Conservation (phyloP, 2,329 filamentous ascomycete species). For the Fusarium citri region DNA sequence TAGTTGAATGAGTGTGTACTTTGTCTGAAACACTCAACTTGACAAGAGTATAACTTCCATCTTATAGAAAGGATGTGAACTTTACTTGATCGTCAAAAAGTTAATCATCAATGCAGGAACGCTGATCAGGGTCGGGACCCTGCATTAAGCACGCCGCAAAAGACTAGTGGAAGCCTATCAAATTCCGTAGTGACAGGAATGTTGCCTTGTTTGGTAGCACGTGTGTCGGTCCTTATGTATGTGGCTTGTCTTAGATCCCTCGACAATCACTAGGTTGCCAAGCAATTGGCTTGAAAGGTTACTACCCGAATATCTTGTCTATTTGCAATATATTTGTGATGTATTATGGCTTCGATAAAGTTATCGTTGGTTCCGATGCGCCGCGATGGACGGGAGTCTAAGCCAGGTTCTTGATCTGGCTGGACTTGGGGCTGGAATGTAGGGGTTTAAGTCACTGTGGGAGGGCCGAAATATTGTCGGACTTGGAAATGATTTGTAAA, state of each 20-base stretch:
- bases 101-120: conserved; percentile 12
- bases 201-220: background rate
- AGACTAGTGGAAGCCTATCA: background rate
- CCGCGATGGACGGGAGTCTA: background rate
- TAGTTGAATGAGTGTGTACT: background rate
- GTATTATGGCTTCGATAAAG: background rate
- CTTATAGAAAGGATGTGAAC: conserved; percentile 5
- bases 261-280: background rate
- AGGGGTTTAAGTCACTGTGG: accelerated
- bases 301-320: background rate
- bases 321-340: background rate
- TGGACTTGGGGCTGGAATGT: conserved; percentile 3
- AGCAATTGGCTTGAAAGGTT: background rate
- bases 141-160: conserved; percentile 20
- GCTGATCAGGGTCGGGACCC: conserved; percentile 15
- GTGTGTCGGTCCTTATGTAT: background rate
- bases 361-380: background rate
- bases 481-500: background rate
- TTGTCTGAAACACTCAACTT: background rate
- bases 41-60: background rate
- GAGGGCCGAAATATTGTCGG: background rate
- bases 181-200: background rate
- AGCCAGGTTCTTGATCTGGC: background rate
- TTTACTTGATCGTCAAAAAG: background rate
- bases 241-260: conserved; percentile 2